phyloP scores from a whole-genome alignment of 352 stramenopile species.

The Phytopythium kandeliae region DNA sequence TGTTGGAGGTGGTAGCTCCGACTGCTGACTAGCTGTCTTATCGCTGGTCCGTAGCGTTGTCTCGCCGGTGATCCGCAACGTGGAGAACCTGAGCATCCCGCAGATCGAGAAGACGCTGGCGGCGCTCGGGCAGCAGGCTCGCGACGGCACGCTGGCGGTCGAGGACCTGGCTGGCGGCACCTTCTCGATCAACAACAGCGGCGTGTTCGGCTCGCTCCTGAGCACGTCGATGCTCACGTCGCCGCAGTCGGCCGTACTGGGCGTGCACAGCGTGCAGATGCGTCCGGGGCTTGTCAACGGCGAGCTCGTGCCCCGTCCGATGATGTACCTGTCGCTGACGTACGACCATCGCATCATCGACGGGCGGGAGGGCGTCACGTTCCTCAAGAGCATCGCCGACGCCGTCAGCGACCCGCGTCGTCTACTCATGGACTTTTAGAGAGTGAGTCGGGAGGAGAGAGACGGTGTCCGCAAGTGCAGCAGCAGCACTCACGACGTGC shows the following conservation, averaged over 20 bases:
- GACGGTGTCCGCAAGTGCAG: neutral
- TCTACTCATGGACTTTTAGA: slow-evolving; percentile 86
- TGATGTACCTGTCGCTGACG: slow-evolving; percentile 99
- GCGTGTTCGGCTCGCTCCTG: slow-evolving; percentile 94
- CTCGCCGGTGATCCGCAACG: slow-evolving; percentile 98
- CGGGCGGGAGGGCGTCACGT: slow-evolving; percentile 98
- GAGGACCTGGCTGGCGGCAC: slow-evolving; percentile 85
- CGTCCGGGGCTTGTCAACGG: slow-evolving; percentile 90
- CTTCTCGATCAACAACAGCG: slow-evolving; percentile 32
- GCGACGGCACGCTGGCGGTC: slow-evolving; percentile 56
- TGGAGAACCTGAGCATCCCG: slow-evolving; percentile 94
- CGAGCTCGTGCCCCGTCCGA: slow-evolving; percentile 95
- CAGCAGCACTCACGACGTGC: neutral
- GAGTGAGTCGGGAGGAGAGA: neutral
- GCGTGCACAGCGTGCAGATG: slow-evolving; percentile 98
- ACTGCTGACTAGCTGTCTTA: no score
- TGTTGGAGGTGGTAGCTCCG: no score
- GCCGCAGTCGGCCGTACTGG: slow-evolving; percentile 97
- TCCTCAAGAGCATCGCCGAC: slow-evolving; percentile 98
- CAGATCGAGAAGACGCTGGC: slow-evolving; percentile 96
- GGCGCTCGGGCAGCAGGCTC: slow-evolving; percentile 77
- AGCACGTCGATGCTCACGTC: slow-evolving; percentile 98
- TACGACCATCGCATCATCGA: slow-evolving; percentile 99
- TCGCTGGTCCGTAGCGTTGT: slow-evolving; percentile 91
- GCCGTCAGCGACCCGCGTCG: slow-evolving; percentile 95